These are phyloP conservation scores for Gossypium gossypioides DNA, from an alignment of 441 rosid species.

Conservation along the genomic window DNA sequence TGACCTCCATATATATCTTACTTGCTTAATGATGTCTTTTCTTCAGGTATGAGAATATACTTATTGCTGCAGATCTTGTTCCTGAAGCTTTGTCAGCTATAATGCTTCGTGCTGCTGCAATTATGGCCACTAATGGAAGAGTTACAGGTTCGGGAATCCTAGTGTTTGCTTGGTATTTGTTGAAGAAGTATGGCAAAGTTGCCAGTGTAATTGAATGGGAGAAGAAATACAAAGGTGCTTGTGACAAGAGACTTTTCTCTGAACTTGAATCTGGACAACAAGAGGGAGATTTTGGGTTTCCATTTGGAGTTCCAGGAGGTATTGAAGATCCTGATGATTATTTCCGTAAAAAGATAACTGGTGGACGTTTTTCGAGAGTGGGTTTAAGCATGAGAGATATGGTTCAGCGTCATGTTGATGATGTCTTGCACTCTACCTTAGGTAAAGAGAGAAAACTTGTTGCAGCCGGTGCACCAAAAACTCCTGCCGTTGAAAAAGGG, in stretches of 20 bases:
- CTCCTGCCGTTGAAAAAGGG: slow-evolving; percentile 44
- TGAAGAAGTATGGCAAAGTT: slow-evolving; percentile 65
- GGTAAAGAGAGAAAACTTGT: slow-evolving; percentile 60
- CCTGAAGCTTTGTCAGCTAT: slow-evolving; percentile 74
- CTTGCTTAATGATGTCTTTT: slow-evolving; percentile 14
- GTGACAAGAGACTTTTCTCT: slow-evolving; percentile 78
- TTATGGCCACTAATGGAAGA: slow-evolving; percentile 62
- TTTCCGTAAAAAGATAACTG: slow-evolving; percentile 70
- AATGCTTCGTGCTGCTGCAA: slow-evolving; percentile 52
- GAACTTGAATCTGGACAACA: slow-evolving; percentile 83
- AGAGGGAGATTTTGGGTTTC: slow-evolving; percentile 70
- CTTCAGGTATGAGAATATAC: slow-evolving; percentile 81
- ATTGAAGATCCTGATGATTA: slow-evolving; percentile 85
- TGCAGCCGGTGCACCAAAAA: slow-evolving; percentile 47
- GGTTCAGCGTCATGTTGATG: slow-evolving; percentile 68
- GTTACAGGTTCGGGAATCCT: slow-evolving; percentile 60
- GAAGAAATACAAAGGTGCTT: slow-evolving; percentile 55
- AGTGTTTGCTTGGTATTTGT: slow-evolving; percentile 64
- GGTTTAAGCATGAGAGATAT: slow-evolving; percentile 78
- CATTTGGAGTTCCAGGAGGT: slow-evolving; percentile 80
- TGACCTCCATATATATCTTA: slow-evolving; percentile 2
- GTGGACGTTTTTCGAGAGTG: slow-evolving; percentile 64
- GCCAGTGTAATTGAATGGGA: slow-evolving; percentile 89
- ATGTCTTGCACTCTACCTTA: slow-evolving; percentile 42
- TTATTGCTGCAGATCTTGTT: slow-evolving; percentile 76